Base-by-base conservation (phyloP, 768 basidiomycete species). In the Boletellus sp. region DNA sequence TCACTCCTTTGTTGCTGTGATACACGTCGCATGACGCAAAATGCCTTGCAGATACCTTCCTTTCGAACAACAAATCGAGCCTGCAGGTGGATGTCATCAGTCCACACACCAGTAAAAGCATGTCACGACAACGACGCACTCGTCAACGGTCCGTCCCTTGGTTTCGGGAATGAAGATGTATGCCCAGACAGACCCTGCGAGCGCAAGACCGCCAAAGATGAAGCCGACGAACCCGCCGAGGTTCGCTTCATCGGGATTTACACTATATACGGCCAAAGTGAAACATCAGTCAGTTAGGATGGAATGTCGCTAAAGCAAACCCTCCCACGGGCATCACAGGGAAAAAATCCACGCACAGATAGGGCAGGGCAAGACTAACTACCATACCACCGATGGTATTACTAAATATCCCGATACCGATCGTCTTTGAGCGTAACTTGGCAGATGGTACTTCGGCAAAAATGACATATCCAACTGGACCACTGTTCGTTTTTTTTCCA, bases 1-100 rank as follows among this genome's bases (percentile, higher is more conserved):
- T n/a, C n/a, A n/a, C n/a, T n/a, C n/a, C n/a, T n/a, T n/a, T n/a
- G n/a, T n/a, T n/a, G n/a, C n/a, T n/a, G n/a, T n/a, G n/a, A n/a
- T 64, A 53, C 48, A 66, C n/a, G 23, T 9, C n/a, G 10, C 59
- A 44, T 12, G 39, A 26, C 24, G 36, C 55, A 40, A 70, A 71
- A 31, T 50, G 47, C 43, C 64, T 62, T 33, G 68, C 66, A 15
- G 64, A 45, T 8, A 70, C 60, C 45, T 54, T 54, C 38, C 50
- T 57, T 43, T 70, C 67, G 42, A 62, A 70, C 50, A 70, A 52
- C 17, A 65, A 34, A 46, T 70, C 69, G 41, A 70, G 60, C 16
- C 62, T 64, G 28, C 3, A 6, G n/a, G n/a, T 22, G 2, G 5
- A 11, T 4, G 36, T 15, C 22, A 31, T 35, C 6, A 41, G 44